phyloP scores from a whole-genome alignment of 345 rosid species.

The Eucalyptus pauciflora region DNA sequence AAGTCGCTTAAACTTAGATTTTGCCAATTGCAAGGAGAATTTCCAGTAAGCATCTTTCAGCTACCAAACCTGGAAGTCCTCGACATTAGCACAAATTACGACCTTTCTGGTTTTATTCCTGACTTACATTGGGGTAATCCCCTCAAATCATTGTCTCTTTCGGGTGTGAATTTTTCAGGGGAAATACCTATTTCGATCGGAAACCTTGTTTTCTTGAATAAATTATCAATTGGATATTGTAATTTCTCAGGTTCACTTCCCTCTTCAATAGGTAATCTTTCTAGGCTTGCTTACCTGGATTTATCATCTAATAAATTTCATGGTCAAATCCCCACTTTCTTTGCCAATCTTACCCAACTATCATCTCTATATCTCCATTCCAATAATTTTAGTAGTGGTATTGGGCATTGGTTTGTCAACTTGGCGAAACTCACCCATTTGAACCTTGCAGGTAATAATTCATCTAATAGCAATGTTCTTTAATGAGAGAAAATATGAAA shows the following conservation, averaged over 20 bases:
- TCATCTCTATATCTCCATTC: fast-evolving
- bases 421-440: background rate
- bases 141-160: background rate
- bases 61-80: background rate
- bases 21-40: too few species aligned
- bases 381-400: too few species aligned
- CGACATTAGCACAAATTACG: fast-evolving
- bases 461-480: background rate
- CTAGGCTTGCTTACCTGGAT: background rate
- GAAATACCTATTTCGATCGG: background rate
- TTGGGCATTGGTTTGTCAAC: background rate
- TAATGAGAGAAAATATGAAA: too few species aligned
- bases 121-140: background rate
- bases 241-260: background rate
- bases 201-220: background rate
- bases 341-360: background rate
- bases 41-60: too few species aligned
- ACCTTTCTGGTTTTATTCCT: background rate
- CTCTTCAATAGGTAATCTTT: background rate
- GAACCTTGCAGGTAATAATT: background rate
- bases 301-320: background rate
- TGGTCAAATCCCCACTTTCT: background rate
- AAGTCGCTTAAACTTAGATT: too few species aligned
- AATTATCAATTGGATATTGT: background rate
- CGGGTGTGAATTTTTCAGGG: fast-evolving